phyloP scores from a whole-genome alignment of 164 flowering plant species.

The Magnolia changhungtana region DNA sequence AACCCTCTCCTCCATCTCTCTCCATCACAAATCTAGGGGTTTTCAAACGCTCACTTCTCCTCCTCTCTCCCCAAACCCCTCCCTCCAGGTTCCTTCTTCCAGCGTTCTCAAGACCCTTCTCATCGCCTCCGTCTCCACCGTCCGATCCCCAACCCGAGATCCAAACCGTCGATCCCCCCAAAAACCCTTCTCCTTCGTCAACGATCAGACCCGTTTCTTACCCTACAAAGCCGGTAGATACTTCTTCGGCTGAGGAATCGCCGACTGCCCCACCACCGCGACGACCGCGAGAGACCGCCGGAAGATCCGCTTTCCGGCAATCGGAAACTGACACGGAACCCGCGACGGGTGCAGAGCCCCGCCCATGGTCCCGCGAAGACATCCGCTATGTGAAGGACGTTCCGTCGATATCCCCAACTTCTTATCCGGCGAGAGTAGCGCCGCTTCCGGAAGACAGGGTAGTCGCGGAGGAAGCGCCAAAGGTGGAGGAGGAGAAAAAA shows the following conservation, averaged over 20 bases:
- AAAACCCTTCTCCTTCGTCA: constrained; percentile 15
- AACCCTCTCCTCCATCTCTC: constrained; percentile 9
- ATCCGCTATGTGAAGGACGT: constrained; percentile 63
- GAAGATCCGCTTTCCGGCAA: background rate
- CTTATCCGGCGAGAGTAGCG: constrained; percentile 65
- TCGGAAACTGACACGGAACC: constrained; percentile 7
- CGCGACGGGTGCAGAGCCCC: constrained; percentile 18
- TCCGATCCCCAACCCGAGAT: constrained; percentile 2
- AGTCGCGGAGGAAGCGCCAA: constrained; percentile 10
- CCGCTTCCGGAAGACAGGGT: constrained; percentile 67
- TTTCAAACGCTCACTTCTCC: background rate
- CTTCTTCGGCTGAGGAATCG: constrained; percentile 19
- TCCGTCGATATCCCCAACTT: constrained; percentile 52
- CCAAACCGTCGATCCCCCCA: constrained; percentile 1
- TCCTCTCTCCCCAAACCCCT: constrained; percentile 16
- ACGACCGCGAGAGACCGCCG: background rate
- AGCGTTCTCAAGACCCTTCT: constrained; percentile 20
- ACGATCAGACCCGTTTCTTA: constrained; percentile 56
- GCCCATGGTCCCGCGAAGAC: constrained; percentile 62
- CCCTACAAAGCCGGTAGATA: constrained; percentile 43
- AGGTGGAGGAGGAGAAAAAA: constrained; percentile 12
- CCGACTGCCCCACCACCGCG: constrained; percentile 3
- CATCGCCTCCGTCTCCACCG: constrained; percentile 21
- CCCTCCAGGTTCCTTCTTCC: constrained; percentile 11
- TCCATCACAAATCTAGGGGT: background rate